Evolutionary conservation across 495 filamentous ascomycete species (phyloP), one percentile per base, ranked within the genome.

Genomic region (Poronia punctata): DNA sequence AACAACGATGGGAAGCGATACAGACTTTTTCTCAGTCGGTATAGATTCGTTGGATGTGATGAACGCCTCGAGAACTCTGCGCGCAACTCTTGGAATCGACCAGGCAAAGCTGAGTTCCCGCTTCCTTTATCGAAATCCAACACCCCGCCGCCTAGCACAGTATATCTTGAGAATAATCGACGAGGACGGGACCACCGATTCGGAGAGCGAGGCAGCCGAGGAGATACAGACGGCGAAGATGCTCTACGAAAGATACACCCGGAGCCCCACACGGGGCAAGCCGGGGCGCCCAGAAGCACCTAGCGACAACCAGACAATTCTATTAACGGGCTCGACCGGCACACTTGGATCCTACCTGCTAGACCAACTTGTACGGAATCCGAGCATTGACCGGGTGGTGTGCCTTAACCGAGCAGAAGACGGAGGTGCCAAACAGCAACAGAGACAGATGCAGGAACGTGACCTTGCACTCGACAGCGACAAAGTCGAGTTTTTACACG

Each of bases 251-350:
- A 64, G 52, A 28, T 62, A 62, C 45, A 59, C 52, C 7, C 20
- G 15, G 7, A 43, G 57, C 31, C 35, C 60, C 28, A 54, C 54
- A 0, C 1, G 17, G 0, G 45, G 37, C 1, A 37, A 19, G 21
- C 7, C 28, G 10, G 29, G 53, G 47, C 59, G 55, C 34, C 47
- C 54, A 3, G 24, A 48, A 2, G 50, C 62, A 6, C 39, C 40
- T 18, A 48, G 54, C 23, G 34, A 54, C 12, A 35, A 43, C 25
- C 57, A 63, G 37, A 51, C 64, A 0, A 51, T 76, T 16, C 40
- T 77, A n/a, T 57, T 79, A 17, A 79, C 71, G 1, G 74, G 75
- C 15, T 66, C 68, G 3, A 78, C 75, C 2, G 74, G 74, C 12
- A 57, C 60, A 1, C 51, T 80, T 2, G 75, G 76, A 5, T 67